Percentiles rank a stretch among this genome's conserved stretches.
phyloP scores from a whole-genome alignment of 345 rosid genomes.

The Bruguiera parviflora region DNA sequence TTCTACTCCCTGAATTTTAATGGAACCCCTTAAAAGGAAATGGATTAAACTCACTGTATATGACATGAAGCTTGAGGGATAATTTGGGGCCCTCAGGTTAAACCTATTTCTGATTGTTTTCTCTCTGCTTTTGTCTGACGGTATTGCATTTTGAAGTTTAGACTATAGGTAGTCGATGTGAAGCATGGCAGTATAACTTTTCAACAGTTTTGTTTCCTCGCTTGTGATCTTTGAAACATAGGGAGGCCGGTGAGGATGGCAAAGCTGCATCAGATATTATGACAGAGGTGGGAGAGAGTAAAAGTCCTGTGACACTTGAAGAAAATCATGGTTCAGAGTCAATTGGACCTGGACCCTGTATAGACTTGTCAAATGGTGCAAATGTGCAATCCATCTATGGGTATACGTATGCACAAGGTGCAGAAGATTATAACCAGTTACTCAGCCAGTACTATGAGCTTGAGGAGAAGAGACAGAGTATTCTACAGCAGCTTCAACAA shows the following conservation, averaged over 20 bases:
- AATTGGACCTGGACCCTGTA: conserved; percentile 10
- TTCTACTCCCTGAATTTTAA: not conserved
- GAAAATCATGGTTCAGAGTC: conserved; percentile 20
- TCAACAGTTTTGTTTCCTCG: not conserved
- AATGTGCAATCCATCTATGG: conserved; percentile 13
- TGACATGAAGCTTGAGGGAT: too few species aligned
- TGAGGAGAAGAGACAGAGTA: conserved; percentile 52
- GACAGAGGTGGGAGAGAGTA: conserved; percentile 14
- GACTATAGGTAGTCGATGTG: too few species aligned
- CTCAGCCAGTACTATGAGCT: conserved; percentile 57
- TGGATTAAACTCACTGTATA: too few species aligned
- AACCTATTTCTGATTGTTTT: not conserved
- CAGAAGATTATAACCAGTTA: conserved; percentile 43
- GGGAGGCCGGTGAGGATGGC: conserved; percentile 27
- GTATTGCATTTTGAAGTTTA: not conserved
- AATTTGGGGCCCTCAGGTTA: too few species aligned
- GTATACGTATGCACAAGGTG: conserved; percentile 22
- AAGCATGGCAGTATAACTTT: too few species aligned
- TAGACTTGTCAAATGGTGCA: conserved; percentile 22
- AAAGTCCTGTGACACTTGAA: conserved; percentile 17
- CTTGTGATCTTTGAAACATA: conserved; percentile 8
- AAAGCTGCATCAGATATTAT: conserved; percentile 9
- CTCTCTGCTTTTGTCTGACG: not conserved
- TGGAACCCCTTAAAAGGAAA: too few species aligned
- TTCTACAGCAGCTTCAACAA: conserved; percentile 47